phyloP scores from a whole-genome alignment of 331 rosid genomes.

The Ulmus americana region DNA sequence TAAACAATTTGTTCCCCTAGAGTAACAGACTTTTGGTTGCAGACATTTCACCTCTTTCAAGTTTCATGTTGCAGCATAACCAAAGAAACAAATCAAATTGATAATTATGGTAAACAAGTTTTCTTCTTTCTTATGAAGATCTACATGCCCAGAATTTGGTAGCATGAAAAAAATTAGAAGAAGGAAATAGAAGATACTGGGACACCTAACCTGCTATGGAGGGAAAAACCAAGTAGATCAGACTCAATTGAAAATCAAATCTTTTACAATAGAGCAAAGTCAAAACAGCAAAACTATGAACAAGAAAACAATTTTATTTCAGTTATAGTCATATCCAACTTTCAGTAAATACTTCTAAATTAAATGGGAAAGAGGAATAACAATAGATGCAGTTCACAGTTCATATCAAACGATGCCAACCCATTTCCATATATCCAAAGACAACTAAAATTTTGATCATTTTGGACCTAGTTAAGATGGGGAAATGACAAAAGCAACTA shows the following conservation, averaged over 20 bases:
- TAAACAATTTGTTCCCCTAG: background rate
- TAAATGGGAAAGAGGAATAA: background rate
- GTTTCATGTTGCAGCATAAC: background rate
- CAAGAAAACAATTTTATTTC: background rate
- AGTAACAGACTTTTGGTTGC: background rate
- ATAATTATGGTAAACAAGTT: background rate
- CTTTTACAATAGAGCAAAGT: too few species aligned
- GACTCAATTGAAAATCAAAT: background rate
- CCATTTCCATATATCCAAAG: conserved; percentile 15
- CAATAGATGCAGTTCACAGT: conserved; percentile 1
- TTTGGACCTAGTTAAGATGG: background rate
- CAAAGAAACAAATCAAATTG: background rate
- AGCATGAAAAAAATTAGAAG: background rate
- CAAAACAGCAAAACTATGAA: too few species aligned
- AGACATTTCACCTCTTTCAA: conserved; percentile 4
- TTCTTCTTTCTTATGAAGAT: background rate
- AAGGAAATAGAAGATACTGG: background rate
- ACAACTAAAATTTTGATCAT: conserved; percentile 17
- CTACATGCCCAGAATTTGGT: background rate
- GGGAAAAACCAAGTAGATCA: background rate
- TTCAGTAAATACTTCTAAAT: background rate
- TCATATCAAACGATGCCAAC: conserved; percentile 3
- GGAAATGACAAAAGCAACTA: background rate
- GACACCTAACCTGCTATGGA: background rate
- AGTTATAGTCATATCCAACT: background rate